These are phyloP conservation scores for Aspergillus sclerotialis DNA, from an alignment of 2,329 filamentous ascomycete species.

Conservation along the genomic window DNA sequence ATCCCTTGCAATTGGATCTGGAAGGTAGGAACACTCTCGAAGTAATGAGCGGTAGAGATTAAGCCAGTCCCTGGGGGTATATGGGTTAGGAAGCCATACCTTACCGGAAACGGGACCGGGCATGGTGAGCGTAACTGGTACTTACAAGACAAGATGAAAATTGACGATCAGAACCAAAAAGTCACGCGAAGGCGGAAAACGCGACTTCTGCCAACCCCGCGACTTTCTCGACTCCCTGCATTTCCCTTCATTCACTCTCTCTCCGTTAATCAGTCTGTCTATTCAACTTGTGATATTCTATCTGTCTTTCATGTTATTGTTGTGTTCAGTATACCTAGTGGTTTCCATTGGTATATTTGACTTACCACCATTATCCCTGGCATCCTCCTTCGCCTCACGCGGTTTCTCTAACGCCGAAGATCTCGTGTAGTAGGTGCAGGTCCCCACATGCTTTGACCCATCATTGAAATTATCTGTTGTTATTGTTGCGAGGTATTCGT, in stretches of 20 bases:
- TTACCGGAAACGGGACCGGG: too few relatives aligned
- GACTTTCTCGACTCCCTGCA: conserved; percentile 10
- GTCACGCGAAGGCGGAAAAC: conserved; percentile 1
- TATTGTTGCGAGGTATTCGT: too few relatives aligned
- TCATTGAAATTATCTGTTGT: too few relatives aligned
- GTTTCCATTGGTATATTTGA: neutral
- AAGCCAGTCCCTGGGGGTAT: conserved; percentile 24
- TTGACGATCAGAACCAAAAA: conserved; percentile 1
- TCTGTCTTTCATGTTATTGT: too few relatives aligned
- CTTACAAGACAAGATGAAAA: too few relatives aligned
- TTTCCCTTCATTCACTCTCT: conserved; percentile 4
- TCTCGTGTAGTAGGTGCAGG: conserved; percentile 17
- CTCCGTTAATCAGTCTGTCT: neutral
- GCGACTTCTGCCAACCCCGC: too few relatives aligned
- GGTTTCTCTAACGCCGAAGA: conserved; percentile 16
- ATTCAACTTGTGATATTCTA: too few relatives aligned
- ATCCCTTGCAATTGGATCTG: conserved; percentile 47
- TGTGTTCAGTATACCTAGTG: too few relatives aligned
- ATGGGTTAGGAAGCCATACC: too few relatives aligned
- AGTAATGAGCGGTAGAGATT: conserved; percentile 51
- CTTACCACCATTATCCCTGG: neutral
- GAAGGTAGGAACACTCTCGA: conserved; percentile 54
- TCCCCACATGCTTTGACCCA: conserved; percentile 13
- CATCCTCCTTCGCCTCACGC: conserved; percentile 8
- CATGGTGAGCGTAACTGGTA: too few relatives aligned